A percentile compares a stretch with the other conserved stretches of the same genome.
Conservation (phyloP, 1,284 basidiomycete species). For the Earliella scabrosa region DNA sequence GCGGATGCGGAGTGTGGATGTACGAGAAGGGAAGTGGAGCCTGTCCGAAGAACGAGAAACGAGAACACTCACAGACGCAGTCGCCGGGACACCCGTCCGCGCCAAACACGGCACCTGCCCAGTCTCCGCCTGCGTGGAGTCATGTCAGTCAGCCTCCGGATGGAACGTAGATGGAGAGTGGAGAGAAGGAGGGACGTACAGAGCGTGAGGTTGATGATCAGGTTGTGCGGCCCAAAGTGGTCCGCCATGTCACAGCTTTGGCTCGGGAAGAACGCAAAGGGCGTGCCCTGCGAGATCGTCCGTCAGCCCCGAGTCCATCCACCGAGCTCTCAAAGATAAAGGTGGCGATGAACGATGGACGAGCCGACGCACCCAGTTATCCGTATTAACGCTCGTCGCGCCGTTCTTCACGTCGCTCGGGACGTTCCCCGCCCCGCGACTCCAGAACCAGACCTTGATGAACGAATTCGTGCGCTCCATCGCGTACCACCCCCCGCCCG, state of each 20-base stretch:
- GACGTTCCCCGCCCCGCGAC: constrained; percentile 43
- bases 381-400: constrained; percentile 46
- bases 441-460: constrained; percentile 68
- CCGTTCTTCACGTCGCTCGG: constrained; percentile 52
- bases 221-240: constrained; percentile 57
- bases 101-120: constrained; percentile 52
- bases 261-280: constrained; percentile 56
- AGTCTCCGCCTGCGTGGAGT: constrained; percentile 45
- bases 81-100: constrained; percentile 49
- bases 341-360: not conserved
- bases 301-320: not conserved
- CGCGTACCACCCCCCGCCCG: constrained; percentile 59
- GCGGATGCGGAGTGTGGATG: too few relatives aligned
- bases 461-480: constrained; percentile 52
- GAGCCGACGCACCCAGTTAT: constrained; percentile 36
- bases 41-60: not conserved
- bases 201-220: constrained; percentile 57
- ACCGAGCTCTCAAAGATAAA: too few relatives aligned
- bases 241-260: constrained; percentile 49
- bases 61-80: constrained; percentile 45
- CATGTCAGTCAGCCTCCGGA: not conserved
- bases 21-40: not conserved
- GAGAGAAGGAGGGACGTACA: constrained; percentile 30
- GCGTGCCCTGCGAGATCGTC: constrained; percentile 45
- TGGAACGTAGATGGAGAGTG: not conserved